Conservation (phyloP, 2,329 filamentous ascomycete genomes). For the Coniochaeta ligniaria region DNA sequence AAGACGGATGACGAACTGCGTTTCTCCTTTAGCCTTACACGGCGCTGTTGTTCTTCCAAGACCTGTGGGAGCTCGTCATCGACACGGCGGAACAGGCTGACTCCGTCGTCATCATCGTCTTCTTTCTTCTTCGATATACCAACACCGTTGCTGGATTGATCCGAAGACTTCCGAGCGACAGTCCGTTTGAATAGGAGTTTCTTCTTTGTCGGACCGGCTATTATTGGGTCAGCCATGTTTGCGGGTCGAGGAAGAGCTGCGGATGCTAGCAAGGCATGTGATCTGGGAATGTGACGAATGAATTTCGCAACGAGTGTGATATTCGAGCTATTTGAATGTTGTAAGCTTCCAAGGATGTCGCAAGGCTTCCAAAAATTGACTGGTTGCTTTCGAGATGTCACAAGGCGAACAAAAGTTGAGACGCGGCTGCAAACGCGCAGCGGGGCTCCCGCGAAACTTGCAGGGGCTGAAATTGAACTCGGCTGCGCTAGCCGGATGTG, state of each 20-base stretch:
- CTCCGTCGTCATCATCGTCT: conserved; percentile 22
- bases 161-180: conserved; percentile 7
- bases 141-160: not conserved
- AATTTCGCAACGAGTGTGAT: not conserved
- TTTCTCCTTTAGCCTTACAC: conserved; percentile 13
- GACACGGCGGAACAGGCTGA: conserved; percentile 43
- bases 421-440: not conserved
- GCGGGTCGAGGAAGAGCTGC: not conserved
- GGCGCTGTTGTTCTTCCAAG: conserved; percentile 14
- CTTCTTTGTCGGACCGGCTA: conserved; percentile 6
- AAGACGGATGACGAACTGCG: conserved; percentile 9
- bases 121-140: conserved; percentile 8
- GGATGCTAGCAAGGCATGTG: not conserved
- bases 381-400: not conserved
- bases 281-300: not conserved
- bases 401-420: not conserved
- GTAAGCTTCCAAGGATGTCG: not conserved
- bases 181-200: conserved; percentile 19
- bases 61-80: conserved; percentile 39
- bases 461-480: not conserved
- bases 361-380: not conserved
- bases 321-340: not conserved
- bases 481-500: not conserved
- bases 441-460: not conserved
- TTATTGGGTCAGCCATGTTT: not conserved